Evolutionary conservation across 1,284 basidiomycete genomes (phyloP).

Genomic region (Somion occarium): DNA sequence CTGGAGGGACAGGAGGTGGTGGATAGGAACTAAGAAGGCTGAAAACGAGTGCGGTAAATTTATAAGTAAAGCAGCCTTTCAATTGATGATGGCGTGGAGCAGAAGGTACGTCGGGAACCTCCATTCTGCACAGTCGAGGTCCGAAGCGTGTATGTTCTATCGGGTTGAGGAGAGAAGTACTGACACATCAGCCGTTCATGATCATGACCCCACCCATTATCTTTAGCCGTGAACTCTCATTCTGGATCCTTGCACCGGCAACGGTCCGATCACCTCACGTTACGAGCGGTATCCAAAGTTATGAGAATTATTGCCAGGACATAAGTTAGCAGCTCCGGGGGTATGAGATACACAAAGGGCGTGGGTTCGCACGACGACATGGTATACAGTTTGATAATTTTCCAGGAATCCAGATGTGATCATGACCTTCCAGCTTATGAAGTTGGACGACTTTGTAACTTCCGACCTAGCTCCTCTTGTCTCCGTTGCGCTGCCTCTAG

Average conservation of each 20-base stretch:
- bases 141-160: neutral
- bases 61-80: too few relatives aligned
- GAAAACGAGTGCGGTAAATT: neutral
- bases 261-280: neutral
- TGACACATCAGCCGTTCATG: too few relatives aligned
- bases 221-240: too few relatives aligned
- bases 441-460: neutral
- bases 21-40: neutral
- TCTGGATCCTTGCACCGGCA: neutral
- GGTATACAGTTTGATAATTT: neutral
- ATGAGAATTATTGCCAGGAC: neutral
- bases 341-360: neutral
- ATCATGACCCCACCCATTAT: too few relatives aligned
- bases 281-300: neutral
- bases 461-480: conserved; percentile 43
- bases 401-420: too few relatives aligned
- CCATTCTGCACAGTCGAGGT: neutral
- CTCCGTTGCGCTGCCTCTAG: conserved; percentile 68
- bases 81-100: neutral
- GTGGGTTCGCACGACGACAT: neutral
- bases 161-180: too few relatives aligned
- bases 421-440: neutral
- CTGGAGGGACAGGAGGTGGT: neutral
- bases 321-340: neutral
- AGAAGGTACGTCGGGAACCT: too few relatives aligned